Base-by-base conservation (phyloP, 2,329 filamentous ascomycete species). In the Gyromitra esculenta region DNA sequence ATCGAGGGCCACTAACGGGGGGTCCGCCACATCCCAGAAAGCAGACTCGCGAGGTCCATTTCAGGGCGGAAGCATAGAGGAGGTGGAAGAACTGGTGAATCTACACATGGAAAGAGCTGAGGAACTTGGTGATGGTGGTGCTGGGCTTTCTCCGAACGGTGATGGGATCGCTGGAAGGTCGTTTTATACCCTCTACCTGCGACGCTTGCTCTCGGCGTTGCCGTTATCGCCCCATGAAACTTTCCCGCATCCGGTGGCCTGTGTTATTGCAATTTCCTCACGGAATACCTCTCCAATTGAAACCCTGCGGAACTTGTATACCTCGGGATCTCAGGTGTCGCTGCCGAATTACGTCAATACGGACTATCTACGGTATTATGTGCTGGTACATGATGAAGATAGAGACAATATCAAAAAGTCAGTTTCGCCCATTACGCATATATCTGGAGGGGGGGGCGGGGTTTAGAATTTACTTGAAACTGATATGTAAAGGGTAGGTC, bases 361-460 rank as follows among this genome's bases (percentile, higher is more conserved):
- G 39, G 94, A 98, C 77, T 99, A 96, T 83, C 86, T 99, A 79
- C 89, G 96, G 78, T 99, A 99, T 84, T 99, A 99, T 84, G 92
- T 99, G 15, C 86, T 99, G 54, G 91, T 99, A 18, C 96, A 99
- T 81, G 96, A 99, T 81, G 96, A 99, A 84, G 96, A 99, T 82
- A 90, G 90, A 77, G 95, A 97, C 82, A 94, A 99, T 82, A 97
- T 98, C 77, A 89, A 89, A 48, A 92, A 94, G 84, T 81, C 62
- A 72, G 80, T 81, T 66, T 57, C 57, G n/a, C 37, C 37, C n/a
- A 6, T 25, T 57, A 18, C 13, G 18, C 60, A 18, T 35, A 1
- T 31, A 31, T 3, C 25, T 31, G 25, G 25, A 31, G 25, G 25
- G 4, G 4, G 25, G 25, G 25, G 4, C 4, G 1, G 48, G 25